Conservation (phyloP, 371 early-diverging fungal genomes). For the Funneliformis caledonium region DNA sequence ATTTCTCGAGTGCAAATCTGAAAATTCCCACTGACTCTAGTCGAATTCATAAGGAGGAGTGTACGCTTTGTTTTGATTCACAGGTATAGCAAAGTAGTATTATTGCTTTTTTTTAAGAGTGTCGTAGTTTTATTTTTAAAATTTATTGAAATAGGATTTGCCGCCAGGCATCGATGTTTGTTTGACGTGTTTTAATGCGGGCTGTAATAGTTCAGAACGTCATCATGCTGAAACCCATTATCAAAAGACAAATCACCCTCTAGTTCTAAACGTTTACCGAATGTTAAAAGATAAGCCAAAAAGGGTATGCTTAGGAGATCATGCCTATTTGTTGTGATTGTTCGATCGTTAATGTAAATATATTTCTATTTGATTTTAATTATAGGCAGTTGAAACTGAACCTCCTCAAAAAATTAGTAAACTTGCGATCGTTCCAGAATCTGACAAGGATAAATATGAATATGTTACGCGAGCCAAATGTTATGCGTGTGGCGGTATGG, state of each 20-base stretch:
- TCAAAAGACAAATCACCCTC: constrained; percentile 70
- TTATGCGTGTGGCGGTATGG: constrained; percentile 64
- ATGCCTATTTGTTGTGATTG: background rate
- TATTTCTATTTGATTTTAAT: background rate
- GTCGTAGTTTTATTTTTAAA: background rate
- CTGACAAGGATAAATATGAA: constrained; percentile 74
- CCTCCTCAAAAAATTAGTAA: constrained; percentile 89
- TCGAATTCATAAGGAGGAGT: constrained; percentile 92
- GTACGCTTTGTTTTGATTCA: constrained; percentile 91
- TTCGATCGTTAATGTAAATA: background rate
- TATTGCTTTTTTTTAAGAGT: background rate
- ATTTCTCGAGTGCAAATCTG: constrained; percentile 47
- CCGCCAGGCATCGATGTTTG: constrained; percentile 89
- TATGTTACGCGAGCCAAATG: constrained; percentile 69
- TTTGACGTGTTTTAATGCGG: constrained; percentile 91
- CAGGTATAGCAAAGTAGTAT: constrained; percentile 58
- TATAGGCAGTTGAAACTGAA: constrained; percentile 45
- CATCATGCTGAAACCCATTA: constrained; percentile 80
- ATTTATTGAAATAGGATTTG: constrained; percentile 55
- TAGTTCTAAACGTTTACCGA: constrained; percentile 86
- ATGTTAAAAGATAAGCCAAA: constrained; percentile 53
- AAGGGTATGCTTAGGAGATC: constrained; percentile 34
- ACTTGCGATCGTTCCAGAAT: constrained; percentile 81
- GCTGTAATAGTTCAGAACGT: constrained; percentile 68
- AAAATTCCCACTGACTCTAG: constrained; percentile 53